Percentiles rank a stretch among this genome's conserved stretches.
phyloP scores from a whole-genome alignment of 306 rosid genomes.

The Begonia fuchsioides region DNA sequence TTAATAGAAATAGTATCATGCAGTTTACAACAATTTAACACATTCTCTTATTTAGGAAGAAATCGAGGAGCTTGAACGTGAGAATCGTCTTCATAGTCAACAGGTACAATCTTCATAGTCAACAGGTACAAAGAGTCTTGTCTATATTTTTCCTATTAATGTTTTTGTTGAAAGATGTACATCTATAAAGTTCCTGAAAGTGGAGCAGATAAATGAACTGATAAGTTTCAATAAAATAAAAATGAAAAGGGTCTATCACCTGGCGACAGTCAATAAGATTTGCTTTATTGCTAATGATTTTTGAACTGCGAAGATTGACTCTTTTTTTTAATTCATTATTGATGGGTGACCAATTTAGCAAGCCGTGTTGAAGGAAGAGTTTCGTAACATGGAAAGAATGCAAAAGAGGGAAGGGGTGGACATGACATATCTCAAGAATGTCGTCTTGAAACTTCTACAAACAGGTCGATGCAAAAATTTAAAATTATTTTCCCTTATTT shows the following conservation, averaged over 20 bases:
- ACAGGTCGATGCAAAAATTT: slow-evolving; percentile 35
- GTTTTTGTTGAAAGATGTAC: no score
- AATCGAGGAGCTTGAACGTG: slow-evolving; percentile 93
- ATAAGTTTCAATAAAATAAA: no score
- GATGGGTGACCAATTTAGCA: slow-evolving; percentile 30
- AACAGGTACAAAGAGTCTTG: no score
- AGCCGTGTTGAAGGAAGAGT: slow-evolving; percentile 66
- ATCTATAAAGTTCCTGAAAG: no score
- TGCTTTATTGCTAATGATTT: no score
- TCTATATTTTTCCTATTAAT: no score
- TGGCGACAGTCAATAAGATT: no score
- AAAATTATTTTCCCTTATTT: no score
- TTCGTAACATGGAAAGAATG: slow-evolving; percentile 69
- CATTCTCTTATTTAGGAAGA: slow-evolving; percentile 42
- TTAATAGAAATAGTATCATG: slow-evolving; percentile 2
- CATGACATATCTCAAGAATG: slow-evolving; percentile 88
- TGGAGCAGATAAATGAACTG: no score
- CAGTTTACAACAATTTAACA: neutral
- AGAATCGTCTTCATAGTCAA: slow-evolving; percentile 87
- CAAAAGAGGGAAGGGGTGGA: slow-evolving; percentile 95
- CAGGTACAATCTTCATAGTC: no score
- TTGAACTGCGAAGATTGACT: neutral
- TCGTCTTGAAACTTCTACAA: slow-evolving; percentile 91
- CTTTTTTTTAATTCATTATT: slow-evolving; percentile 1
- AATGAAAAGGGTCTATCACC: no score